Percentiles rank a stretch among this genome's conserved stretches.
Evolutionary conservation across 108 stramenopile species (phyloP).

Genomic region (Cyclotella choctawhatcheeana): DNA sequence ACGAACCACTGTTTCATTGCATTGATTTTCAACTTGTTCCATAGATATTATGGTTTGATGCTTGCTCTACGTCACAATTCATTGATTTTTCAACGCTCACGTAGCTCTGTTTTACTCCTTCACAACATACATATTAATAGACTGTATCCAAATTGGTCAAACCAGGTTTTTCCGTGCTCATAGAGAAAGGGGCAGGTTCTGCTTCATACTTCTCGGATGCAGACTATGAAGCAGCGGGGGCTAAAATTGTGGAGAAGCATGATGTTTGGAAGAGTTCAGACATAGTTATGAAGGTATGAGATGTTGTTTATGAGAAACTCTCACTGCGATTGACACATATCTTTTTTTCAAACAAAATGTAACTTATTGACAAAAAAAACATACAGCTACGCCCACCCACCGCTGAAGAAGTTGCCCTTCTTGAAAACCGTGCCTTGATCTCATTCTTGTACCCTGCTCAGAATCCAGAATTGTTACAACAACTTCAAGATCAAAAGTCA

Average conservation of each 20-base stretch:
- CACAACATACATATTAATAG: conserved; percentile 6
- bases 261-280: conserved; percentile 86
- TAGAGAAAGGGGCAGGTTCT: conserved; percentile 93
- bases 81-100: no score
- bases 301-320: no score
- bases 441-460: conserved; percentile 93
- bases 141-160: conserved; percentile 80
- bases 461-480: conserved; percentile 90
- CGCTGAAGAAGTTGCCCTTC: conserved; percentile 68
- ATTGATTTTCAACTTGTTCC: neutral
- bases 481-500: conserved; percentile 89
- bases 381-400: conserved; percentile 89
- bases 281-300: conserved; percentile 91
- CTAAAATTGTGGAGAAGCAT: conserved; percentile 80
- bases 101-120: no score
- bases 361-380: no score
- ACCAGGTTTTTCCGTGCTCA: conserved; percentile 82
- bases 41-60: neutral
- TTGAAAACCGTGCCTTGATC: conserved; percentile 88
- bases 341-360: no score
- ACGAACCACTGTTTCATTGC: neutral
- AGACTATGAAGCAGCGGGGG: conserved; percentile 94
- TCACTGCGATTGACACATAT: no score
- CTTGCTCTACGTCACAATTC: no score
- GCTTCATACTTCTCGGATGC: conserved; percentile 89